phyloP scores from a whole-genome alignment of 768 basidiomycete genomes.

The Glaciozyma martinii region DNA sequence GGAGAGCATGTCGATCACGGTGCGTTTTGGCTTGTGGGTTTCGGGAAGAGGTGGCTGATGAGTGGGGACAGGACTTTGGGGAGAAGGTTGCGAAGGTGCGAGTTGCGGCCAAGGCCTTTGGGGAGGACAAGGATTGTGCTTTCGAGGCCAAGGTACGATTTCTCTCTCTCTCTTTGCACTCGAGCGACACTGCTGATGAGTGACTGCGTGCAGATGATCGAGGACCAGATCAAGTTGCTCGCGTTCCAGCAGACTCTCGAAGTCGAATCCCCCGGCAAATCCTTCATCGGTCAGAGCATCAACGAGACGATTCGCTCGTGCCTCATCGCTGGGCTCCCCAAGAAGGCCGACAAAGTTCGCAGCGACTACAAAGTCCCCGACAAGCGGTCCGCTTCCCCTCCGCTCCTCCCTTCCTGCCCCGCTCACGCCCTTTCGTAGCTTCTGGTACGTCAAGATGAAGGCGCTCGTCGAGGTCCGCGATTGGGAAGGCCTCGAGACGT shows the following conservation, averaged over 20 bases:
- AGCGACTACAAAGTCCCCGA: constrained; percentile 89
- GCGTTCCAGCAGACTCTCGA: constrained; percentile 76
- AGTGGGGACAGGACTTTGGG: constrained; percentile 54
- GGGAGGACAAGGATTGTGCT: constrained; percentile 78
- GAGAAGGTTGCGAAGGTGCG: constrained; percentile 65
- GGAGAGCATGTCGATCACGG: constrained; percentile 62
- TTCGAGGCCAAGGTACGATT: constrained; percentile 53
- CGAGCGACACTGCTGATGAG: background rate
- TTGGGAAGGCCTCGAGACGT: constrained; percentile 75
- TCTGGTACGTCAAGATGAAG: constrained; percentile 86
- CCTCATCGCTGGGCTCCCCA: constrained; percentile 66
- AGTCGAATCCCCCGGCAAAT: constrained; percentile 58
- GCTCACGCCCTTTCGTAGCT: constrained; percentile 47
- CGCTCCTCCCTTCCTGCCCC: background rate
- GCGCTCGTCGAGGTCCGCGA: constrained; percentile 69
- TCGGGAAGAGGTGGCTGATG: background rate
- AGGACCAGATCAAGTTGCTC: constrained; percentile 70
- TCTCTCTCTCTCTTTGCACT: background rate
- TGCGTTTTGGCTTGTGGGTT: constrained; percentile 38
- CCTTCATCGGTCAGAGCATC: constrained; percentile 72
- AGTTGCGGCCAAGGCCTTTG: constrained; percentile 83
- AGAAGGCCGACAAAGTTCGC: constrained; percentile 80
- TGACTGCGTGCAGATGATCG: constrained; percentile 63
- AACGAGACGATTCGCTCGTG: constrained; percentile 77
- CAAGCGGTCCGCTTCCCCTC: constrained; percentile 52